Evolutionary conservation across 2,329 filamentous ascomycete species (phyloP), one percentile per base, ranked within the genome.

Genomic region (Verticillium nonalfalfae): DNA sequence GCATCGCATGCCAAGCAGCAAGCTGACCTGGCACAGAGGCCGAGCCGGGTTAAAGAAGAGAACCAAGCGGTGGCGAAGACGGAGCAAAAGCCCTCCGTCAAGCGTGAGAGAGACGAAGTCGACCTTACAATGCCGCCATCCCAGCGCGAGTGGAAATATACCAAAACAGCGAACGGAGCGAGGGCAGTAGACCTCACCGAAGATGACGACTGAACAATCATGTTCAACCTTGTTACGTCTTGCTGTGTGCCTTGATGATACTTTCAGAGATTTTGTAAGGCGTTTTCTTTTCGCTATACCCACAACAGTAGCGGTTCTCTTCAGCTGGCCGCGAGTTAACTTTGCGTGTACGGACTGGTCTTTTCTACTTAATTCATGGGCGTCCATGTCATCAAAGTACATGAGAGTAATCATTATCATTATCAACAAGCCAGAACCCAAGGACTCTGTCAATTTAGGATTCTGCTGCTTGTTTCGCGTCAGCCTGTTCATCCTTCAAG

Each of bases 401-500:
- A 36, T 36, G 35, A 13, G 13, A 13, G 35, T 36, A 13, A 36
- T 36, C 35, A 36, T 36, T 7, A 36, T 31, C 35, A 10, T 36
- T 9, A 10, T 36, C 35, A 36, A 7, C 35, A 36, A 36, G 35
- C 2, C 35, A 36, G 9, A 13, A 13, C 35, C 35, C 6, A 13
- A 36, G 9, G 9, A 36, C 35, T 36, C 9, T 13, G 35, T 2
- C 35, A 10, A 18, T 11, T 7, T 13, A 18, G 21, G 2, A 6
- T 15, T 21, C 45, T 52, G 9, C 45, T 2, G 3, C 35, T 13
- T 9, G 9, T 21, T 11, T 18, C n/a, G n/a, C 18, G n/a, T 21
- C 18, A 52, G 18, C 11, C 7, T 62, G 63, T 40, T 63, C 65
- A 7, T 59, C 56, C 61, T 66, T 73, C 63, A 79, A 66, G 10